Evolutionary conservation across 1,284 basidiomycete species (phyloP).

Genomic region (Irpex sp.): DNA sequence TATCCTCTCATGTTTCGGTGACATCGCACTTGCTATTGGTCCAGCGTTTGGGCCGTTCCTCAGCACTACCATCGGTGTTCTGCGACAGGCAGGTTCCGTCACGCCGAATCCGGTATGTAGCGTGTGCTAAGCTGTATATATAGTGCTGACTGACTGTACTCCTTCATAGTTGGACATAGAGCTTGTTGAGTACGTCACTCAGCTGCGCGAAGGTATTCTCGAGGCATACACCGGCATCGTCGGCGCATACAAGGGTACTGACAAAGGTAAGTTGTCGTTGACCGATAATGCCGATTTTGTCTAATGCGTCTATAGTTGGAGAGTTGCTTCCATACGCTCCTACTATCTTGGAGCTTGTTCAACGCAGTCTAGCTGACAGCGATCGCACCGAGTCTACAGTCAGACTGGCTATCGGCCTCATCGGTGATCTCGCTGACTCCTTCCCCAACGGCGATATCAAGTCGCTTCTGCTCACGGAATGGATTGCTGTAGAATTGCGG

Average conservation of each 20-base stretch:
- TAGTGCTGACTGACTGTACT: conserved; percentile 7
- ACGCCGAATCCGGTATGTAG: conserved; percentile 77
- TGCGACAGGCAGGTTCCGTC: conserved; percentile 87
- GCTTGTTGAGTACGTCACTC: conserved; percentile 88
- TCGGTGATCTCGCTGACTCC: conserved; percentile 91
- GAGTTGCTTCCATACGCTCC: conserved; percentile 75
- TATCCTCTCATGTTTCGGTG: conserved; percentile 93
- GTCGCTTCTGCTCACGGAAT: conserved; percentile 73
- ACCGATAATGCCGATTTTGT: neutral
- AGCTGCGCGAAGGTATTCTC: conserved; percentile 91
- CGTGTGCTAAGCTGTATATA: conserved; percentile 10
- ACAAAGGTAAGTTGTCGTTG: conserved; percentile 53
- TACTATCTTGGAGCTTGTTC: conserved; percentile 80
- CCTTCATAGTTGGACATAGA: conserved; percentile 74
- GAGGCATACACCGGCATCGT: conserved; percentile 97
- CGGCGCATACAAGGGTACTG: conserved; percentile 83
- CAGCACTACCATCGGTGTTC: conserved; percentile 86
- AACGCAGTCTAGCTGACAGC: conserved; percentile 78
- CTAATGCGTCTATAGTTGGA: conserved; percentile 38
- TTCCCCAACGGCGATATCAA: conserved; percentile 83
- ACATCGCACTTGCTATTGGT: conserved; percentile 93
- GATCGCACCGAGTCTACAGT: conserved; percentile 81
- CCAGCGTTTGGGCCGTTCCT: conserved; percentile 87
- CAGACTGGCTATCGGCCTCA: conserved; percentile 44
- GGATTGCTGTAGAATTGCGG: conserved; percentile 81